Conservation (phyloP, 1,139 yeast genomes). For the Martiniozyma asiatica region DNA sequence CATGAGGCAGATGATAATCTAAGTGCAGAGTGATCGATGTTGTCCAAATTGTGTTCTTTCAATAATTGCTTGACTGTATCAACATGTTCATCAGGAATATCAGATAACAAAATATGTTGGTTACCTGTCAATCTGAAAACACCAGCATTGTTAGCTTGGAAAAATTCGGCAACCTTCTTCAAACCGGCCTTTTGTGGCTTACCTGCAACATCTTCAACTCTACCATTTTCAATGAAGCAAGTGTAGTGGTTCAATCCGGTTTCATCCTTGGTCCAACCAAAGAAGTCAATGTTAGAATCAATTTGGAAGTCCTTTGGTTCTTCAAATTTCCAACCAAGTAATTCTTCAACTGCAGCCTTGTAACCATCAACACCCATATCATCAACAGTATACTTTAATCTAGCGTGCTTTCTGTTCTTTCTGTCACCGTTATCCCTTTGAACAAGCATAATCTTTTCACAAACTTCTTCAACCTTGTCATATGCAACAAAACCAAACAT, state of each 20-base stretch:
- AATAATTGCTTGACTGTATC: slow-evolving; percentile 50
- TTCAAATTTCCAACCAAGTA: slow-evolving; percentile 65
- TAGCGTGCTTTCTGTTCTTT: slow-evolving; percentile 92
- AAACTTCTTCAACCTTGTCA: slow-evolving; percentile 62
- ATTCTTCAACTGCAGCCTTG: slow-evolving; percentile 71
- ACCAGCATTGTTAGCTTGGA: slow-evolving; percentile 46
- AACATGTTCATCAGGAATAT: slow-evolving; percentile 59
- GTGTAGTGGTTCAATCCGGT: slow-evolving; percentile 81
- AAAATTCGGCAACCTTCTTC: slow-evolving; percentile 59
- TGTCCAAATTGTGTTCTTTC: slow-evolving; percentile 70
- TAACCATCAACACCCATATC: slow-evolving; percentile 79
- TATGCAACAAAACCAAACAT: slow-evolving; percentile 63
- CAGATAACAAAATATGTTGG: slow-evolving; percentile 77
- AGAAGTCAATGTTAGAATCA: slow-evolving; percentile 79
- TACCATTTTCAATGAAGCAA: slow-evolving; percentile 90
- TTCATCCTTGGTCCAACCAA: slow-evolving; percentile 93
- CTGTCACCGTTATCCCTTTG: slow-evolving; percentile 96
- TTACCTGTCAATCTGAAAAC: slow-evolving; percentile 93
- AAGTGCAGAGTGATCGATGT: slow-evolving; percentile 61
- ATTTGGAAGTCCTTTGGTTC: slow-evolving; percentile 63
- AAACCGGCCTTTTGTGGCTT: slow-evolving; percentile 86
- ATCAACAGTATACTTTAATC: slow-evolving; percentile 93
- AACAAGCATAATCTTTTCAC: slow-evolving; percentile 86
- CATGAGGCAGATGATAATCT: slow-evolving; percentile 91
- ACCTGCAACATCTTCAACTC: slow-evolving; percentile 87